Conservation (phyloP, 768 basidiomycete genomes). For the Pholiota conissans region DNA sequence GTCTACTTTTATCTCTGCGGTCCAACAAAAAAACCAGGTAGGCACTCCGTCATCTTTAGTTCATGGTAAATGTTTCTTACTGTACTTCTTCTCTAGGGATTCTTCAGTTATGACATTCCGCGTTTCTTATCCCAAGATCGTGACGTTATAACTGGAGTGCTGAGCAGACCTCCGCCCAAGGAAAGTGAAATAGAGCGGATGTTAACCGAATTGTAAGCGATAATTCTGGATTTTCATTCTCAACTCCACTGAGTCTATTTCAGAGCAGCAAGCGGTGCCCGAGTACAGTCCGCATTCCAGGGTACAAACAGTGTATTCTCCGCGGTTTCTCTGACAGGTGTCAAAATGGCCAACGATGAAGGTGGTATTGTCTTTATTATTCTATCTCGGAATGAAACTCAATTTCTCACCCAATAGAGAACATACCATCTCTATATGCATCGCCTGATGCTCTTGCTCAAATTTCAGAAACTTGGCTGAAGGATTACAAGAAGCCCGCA, state of each 20-base stretch:
- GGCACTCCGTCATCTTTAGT: constrained; percentile 11
- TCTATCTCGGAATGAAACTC: not conserved
- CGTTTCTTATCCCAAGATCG: constrained; percentile 43
- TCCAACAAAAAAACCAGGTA: constrained; percentile 44
- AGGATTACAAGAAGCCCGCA: constrained; percentile 20
- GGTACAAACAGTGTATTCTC: constrained; percentile 14
- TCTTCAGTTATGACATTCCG: constrained; percentile 47
- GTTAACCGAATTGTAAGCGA: constrained; percentile 52
- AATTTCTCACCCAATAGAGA: not conserved
- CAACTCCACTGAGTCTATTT: no score
- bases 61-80: not conserved
- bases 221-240: not conserved
- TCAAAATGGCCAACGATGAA: constrained; percentile 10
- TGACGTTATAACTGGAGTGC: constrained; percentile 51
- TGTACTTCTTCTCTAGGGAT: constrained; percentile 22
- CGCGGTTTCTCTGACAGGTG: constrained; percentile 18
- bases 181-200: constrained; percentile 40
- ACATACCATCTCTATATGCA: constrained; percentile 16
- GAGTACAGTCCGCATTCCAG: constrained; percentile 17
- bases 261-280: constrained; percentile 28
- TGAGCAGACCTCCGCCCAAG: constrained; percentile 44
- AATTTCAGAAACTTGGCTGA: constrained; percentile 23
- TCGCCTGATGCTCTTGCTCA: constrained; percentile 21
- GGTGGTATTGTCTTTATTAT: not conserved
- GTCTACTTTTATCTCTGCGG: constrained; percentile 57